phyloP scores from a whole-genome alignment of 2,329 filamentous ascomycete genomes.

The Macrophomina phaseolina region DNA sequence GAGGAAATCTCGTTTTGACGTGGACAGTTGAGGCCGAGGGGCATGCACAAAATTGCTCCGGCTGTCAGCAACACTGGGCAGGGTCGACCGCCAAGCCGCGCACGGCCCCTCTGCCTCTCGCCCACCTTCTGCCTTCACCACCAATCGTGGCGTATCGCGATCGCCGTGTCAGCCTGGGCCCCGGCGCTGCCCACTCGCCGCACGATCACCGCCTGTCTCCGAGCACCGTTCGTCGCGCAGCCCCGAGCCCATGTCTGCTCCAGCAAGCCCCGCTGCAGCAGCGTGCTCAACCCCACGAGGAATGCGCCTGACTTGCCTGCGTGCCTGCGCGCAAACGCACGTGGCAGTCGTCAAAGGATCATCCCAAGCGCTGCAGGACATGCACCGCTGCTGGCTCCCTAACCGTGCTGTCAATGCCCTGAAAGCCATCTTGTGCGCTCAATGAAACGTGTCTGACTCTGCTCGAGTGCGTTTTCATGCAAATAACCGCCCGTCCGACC shows the following conservation, averaged over 20 bases:
- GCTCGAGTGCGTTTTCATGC: constrained; percentile 1
- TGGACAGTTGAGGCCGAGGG: constrained; percentile 22
- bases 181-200: constrained; percentile 9
- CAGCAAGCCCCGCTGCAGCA: not conserved
- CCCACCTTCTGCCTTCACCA: not conserved
- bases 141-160: constrained; percentile 24
- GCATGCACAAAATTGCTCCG: constrained; percentile 18
- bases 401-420: not conserved
- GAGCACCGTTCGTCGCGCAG: constrained; percentile 7
- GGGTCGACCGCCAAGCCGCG: not conserved
- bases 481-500: not conserved
- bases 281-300: not conserved
- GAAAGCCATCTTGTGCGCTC: not conserved
- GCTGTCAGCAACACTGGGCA: constrained; percentile 1
- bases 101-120: constrained; percentile 9
- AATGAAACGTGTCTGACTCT: constrained; percentile 7
- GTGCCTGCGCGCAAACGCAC: not conserved
- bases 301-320: not conserved
- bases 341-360: not conserved
- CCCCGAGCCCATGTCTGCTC: not conserved
- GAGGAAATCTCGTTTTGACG: constrained; percentile 25
- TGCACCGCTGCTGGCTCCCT: not conserved
- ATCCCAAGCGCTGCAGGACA: not conserved
- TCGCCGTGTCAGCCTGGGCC: constrained; percentile 22
- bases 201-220: constrained; percentile 1